Percentiles rank a stretch among this genome's conserved stretches.
Evolutionary conservation across 352 stramenopile genomes (phyloP).

Genomic region (Globisporangium mamillatum): DNA sequence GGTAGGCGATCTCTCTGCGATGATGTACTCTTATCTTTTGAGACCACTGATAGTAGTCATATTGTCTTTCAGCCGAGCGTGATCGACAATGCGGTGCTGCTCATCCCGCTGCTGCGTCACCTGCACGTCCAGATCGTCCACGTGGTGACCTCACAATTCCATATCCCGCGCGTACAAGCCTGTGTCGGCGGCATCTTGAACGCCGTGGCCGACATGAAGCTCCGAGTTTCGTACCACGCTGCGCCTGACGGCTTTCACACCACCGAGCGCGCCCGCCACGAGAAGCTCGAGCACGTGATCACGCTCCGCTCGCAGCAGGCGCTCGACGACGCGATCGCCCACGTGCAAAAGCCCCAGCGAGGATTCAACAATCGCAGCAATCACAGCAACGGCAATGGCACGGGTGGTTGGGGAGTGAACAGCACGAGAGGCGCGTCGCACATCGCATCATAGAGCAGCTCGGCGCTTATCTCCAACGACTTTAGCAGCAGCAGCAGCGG

Average conservation of each 20-base stretch:
- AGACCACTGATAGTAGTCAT: too few species aligned
- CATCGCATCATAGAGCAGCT: background rate
- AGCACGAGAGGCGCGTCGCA: conserved; percentile 1
- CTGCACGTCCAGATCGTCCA: conserved; percentile 32
- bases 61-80: conserved; percentile 25
- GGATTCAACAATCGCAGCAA: background rate
- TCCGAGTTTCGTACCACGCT: conserved; percentile 30
- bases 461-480: background rate
- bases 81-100: conserved; percentile 35
- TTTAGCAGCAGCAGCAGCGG: background rate
- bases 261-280: conserved; percentile 12
- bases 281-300: conserved; percentile 11
- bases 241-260: conserved; percentile 22
- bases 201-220: conserved; percentile 19
- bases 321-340: conserved; percentile 24
- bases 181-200: conserved; percentile 33
- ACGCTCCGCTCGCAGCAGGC: background rate
- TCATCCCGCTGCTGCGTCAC: conserved; percentile 29
- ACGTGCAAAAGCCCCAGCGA: conserved; percentile 20
- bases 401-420: background rate
- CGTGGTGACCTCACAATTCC: conserved; percentile 36
- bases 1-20: conserved; percentile 24
- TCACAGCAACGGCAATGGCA: background rate
- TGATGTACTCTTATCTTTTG: background rate
- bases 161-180: conserved; percentile 26